Base-by-base conservation (phyloP, 441 rosid genomes). In the Kokia cookei region DNA sequence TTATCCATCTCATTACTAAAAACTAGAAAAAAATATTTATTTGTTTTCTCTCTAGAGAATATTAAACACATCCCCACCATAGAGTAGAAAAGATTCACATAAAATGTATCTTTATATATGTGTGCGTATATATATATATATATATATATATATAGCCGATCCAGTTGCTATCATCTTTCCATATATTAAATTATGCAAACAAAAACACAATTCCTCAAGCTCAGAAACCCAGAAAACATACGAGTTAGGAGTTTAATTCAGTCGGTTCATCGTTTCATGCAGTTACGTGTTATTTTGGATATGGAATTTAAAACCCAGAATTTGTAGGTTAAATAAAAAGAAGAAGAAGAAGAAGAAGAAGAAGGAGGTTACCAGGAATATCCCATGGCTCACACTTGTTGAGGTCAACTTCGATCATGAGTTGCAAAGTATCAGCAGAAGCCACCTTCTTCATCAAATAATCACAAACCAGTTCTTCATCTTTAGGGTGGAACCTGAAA, bases 341-440 rank as follows among this genome's bases (percentile, higher is more conserved):
- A 5, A 24, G 13, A 37, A 14, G 6, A 48, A 65, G 26, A 58
- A 58, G 22, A 57, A 43, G 0, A 5, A 24, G 13, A 22, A 14
- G 6, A 42, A 65, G 26, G 26, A 58, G 35, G 51, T 19, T 9
- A 90, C 95, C 91, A 7, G 92, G 95, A 65, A 90, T 79, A n/a
- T 90, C 90, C 95, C 95, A 90, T 51, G 95, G 95, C 47, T 90
- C 95, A 12, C 84, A 85, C 84, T 82, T 90, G 89, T 90, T 87
- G 76, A 88, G 90, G 75, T 88, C 92, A 61, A 90, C 90, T 55
- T 86, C 91, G n/a, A 76, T 69, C 80, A 84, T 12, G 65, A 82
- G 81, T 55, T 59, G 35, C 27, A 64, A 67, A n/a, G 79, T 35
- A 13, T 73, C 73, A 7, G 27, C 12, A 27, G 55, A 76, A 50